Conservation (phyloP, 371 early-diverging fungal species). For the Mortierella sp. region DNA sequence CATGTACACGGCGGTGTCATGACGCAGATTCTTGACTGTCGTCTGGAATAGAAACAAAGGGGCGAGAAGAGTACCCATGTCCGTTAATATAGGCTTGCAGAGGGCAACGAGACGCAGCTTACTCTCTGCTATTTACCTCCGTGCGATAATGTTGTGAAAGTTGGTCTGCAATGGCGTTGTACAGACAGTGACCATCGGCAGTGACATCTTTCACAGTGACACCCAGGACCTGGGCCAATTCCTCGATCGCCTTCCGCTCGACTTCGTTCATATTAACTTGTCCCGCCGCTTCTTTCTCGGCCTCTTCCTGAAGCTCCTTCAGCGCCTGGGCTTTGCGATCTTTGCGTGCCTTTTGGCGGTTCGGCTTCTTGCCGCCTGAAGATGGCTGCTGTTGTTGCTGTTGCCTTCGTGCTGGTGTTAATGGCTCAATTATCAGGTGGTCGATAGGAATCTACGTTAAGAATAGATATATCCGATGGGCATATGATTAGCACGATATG, state of each 20-base stretch:
- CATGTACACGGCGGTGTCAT: slow-evolving; percentile 83
- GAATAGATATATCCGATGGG: not conserved
- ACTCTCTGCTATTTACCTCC: slow-evolving; percentile 36
- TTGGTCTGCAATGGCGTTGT: slow-evolving; percentile 91
- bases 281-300: slow-evolving; percentile 81
- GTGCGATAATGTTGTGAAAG: slow-evolving; percentile 64
- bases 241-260: slow-evolving; percentile 78
- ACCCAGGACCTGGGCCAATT: slow-evolving; percentile 62
- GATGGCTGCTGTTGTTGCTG: slow-evolving; percentile 17
- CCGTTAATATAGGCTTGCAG: too few species aligned
- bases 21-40: slow-evolving; percentile 71
- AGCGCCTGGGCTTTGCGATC: slow-evolving; percentile 81
- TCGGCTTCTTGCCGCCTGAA: slow-evolving; percentile 66
- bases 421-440: slow-evolving; percentile 54
- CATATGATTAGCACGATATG: not conserved
- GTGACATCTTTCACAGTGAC: slow-evolving; percentile 64
- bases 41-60: slow-evolving; percentile 16
- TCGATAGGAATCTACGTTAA: slow-evolving; percentile 46
- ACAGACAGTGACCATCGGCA: slow-evolving; percentile 91
- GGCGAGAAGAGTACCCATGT: too few species aligned
- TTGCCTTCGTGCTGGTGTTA: slow-evolving; percentile 7
- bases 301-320: slow-evolving; percentile 80
- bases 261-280: slow-evolving; percentile 79
- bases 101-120: too few species aligned
- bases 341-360: slow-evolving; percentile 74